These are phyloP conservation scores for Pseudogymnoascus sp. DNA, from an alignment of 2,329 filamentous ascomycete species.

Conservation along the genomic window DNA sequence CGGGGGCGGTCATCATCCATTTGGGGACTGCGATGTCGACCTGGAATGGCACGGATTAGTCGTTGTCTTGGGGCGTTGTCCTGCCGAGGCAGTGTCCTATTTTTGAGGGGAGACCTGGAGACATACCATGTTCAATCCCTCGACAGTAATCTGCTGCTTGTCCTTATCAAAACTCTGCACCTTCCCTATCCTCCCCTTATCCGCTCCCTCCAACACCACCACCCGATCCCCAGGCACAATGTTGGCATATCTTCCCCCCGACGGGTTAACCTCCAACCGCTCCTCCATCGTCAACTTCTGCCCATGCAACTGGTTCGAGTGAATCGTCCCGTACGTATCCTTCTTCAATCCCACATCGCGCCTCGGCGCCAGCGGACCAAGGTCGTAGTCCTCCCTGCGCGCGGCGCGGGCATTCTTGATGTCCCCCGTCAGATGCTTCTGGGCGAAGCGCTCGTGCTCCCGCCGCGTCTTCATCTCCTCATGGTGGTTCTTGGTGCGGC, in stretches of 20 bases:
- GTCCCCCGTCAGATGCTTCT: slow-evolving; percentile 24
- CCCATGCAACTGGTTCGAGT: slow-evolving; percentile 27
- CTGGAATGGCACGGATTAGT: slow-evolving; percentile 20
- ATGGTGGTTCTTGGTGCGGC: slow-evolving; percentile 26
- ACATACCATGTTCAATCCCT: slow-evolving; percentile 56
- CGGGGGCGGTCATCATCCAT: slow-evolving; percentile 33
- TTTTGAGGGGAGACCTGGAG: not conserved
- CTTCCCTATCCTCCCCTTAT: slow-evolving; percentile 77
- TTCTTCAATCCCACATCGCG: slow-evolving; percentile 55
- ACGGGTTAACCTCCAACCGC: slow-evolving; percentile 21
- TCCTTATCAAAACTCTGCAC: slow-evolving; percentile 49
- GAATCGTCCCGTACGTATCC: slow-evolving; percentile 51
- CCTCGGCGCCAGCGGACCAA: slow-evolving; percentile 71
- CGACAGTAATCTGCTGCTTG: slow-evolving; percentile 51
- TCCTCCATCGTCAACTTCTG: slow-evolving; percentile 15
- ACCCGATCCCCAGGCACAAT: slow-evolving; percentile 68
- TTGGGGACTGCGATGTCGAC: slow-evolving; percentile 34
- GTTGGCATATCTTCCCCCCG: slow-evolving; percentile 45
- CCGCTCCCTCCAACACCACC: slow-evolving; percentile 66
- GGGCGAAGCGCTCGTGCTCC: slow-evolving; percentile 17
- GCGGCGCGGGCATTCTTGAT: slow-evolving; percentile 43
- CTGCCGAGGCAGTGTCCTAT: not conserved
- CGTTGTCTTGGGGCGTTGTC: not conserved
- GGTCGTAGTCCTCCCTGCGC: slow-evolving; percentile 66
- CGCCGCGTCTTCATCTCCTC: slow-evolving; percentile 18